These are phyloP conservation scores for Colletotrichum orchidophilum DNA, from an alignment of 2,329 filamentous ascomycete species.

Conservation along the genomic window DNA sequence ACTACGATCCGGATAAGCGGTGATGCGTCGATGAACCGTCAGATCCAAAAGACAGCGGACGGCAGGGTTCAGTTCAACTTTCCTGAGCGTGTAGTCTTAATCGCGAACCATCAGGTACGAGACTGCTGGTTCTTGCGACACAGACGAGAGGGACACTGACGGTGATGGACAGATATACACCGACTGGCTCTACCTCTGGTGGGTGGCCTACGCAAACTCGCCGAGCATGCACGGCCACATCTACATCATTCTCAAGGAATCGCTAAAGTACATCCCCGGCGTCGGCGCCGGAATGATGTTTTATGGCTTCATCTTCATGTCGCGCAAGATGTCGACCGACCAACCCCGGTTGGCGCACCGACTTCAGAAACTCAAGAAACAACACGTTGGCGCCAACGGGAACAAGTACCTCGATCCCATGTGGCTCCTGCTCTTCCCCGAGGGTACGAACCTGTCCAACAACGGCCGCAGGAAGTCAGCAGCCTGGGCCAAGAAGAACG, in stretches of 20 bases:
- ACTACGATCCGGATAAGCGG: conserved; percentile 85
- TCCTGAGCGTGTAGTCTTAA: conserved; percentile 81
- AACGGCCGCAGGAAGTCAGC: conserved; percentile 77
- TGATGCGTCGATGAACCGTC: conserved; percentile 79
- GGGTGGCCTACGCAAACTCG: conserved; percentile 83
- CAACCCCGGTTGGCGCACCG: conserved; percentile 79
- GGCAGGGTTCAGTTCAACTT: conserved; percentile 82
- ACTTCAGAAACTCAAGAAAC: conserved; percentile 73
- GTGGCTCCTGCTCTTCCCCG: conserved; percentile 90
- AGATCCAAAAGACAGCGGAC: conserved; percentile 75
- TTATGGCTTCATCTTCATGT: conserved; percentile 91
- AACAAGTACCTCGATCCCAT: conserved; percentile 75
- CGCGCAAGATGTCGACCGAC: conserved; percentile 87
- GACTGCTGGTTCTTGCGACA: neutral
- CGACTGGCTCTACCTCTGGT: conserved; percentile 94
- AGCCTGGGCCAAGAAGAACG: conserved; percentile 80
- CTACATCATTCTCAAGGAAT: conserved; percentile 92
- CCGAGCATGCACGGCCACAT: conserved; percentile 85
- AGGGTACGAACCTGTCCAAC: conserved; percentile 82
- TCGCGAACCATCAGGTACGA: conserved; percentile 83
- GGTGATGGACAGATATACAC: conserved; percentile 72
- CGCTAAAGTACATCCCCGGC: conserved; percentile 81
- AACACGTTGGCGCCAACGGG: conserved; percentile 62
- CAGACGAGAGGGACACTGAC: conserved; percentile 30
- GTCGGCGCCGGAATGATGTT: conserved; percentile 86